phyloP scores from a whole-genome alignment of 2,329 filamentous ascomycete species.

The Aspergillus luchuensis region DNA sequence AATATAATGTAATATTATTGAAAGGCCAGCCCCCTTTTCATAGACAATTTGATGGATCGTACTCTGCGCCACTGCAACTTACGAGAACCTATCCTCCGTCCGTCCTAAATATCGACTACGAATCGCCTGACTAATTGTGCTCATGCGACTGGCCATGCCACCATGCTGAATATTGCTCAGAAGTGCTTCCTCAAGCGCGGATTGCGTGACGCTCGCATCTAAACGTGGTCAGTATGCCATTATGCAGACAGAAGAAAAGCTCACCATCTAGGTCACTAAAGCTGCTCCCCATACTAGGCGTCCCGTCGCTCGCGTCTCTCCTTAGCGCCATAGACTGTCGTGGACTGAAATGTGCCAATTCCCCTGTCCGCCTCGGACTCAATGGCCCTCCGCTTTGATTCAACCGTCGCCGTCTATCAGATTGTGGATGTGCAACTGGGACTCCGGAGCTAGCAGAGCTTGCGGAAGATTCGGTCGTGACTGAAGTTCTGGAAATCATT shows the following conservation, averaged over 20 bases:
- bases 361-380: conserved; percentile 52
- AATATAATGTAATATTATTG: too few relatives aligned
- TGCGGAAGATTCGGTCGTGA: conserved; percentile 34
- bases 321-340: conserved; percentile 39
- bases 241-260: conserved; percentile 6
- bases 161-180: conserved; percentile 64
- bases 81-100: not conserved
- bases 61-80: not conserved
- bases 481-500: conserved; percentile 20
- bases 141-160: conserved; percentile 53
- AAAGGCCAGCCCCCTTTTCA: not conserved
- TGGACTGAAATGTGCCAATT: conserved; percentile 52
- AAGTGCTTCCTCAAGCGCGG: conserved; percentile 64
- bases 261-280: conserved; percentile 66
- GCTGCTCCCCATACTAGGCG: conserved; percentile 65
- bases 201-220: conserved; percentile 66
- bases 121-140: conserved; percentile 56
- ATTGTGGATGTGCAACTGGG: conserved; percentile 26
- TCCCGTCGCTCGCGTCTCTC: conserved; percentile 55
- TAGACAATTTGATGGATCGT: not conserved
- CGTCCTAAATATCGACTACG: conserved; percentile 52
- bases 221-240: conserved; percentile 3
- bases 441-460: conserved; percentile 44
- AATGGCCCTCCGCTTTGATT: conserved; percentile 24
- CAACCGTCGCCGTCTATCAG: conserved; percentile 21